Conservation (phyloP, 257 asterid genomes). For the Hygrophila difformis region DNA sequence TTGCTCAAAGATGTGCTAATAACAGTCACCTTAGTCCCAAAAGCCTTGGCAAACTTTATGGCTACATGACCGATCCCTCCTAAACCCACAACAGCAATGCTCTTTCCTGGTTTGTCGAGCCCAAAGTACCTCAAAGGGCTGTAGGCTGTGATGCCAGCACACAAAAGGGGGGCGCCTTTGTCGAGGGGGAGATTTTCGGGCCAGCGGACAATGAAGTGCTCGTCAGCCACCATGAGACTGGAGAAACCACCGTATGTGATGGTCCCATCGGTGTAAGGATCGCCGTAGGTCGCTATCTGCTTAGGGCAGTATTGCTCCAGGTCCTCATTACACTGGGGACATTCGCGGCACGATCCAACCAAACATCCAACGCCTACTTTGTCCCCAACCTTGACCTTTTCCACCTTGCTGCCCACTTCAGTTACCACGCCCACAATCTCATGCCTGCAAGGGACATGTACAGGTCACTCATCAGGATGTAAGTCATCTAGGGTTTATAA, state of each 20-base stretch:
- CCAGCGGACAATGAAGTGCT: constrained; percentile 37
- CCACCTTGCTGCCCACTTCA: constrained; percentile 38
- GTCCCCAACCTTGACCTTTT: constrained; percentile 39
- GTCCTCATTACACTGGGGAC: constrained; percentile 19
- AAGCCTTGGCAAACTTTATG: constrained; percentile 40
- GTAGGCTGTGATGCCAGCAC: constrained; percentile 46
- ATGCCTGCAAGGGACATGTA: constrained; percentile 23
- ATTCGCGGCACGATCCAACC: constrained; percentile 28
- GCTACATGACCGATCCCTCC: constrained; percentile 50
- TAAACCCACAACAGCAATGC: constrained; percentile 43
- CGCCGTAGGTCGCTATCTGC: constrained; percentile 3
- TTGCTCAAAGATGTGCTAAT: constrained; percentile 34
- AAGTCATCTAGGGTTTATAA: too few species aligned
- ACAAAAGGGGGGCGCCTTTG: constrained; percentile 37
- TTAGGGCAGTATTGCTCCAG: constrained; percentile 28
- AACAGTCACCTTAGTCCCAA: constrained; percentile 37
- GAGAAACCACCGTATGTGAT: constrained; percentile 42
- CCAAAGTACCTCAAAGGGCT: constrained; percentile 31
- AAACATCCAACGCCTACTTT: constrained; percentile 41
- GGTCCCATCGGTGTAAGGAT: constrained; percentile 18
- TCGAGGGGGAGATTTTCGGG: constrained; percentile 41
- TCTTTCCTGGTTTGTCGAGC: constrained; percentile 38
- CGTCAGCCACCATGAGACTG: constrained; percentile 28
- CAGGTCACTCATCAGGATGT: too few species aligned
- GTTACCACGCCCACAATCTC: constrained; percentile 40